These are phyloP conservation scores for Boletellus deceptivus DNA, from an alignment of 1,284 basidiomycete genomes.

Conservation along the genomic window DNA sequence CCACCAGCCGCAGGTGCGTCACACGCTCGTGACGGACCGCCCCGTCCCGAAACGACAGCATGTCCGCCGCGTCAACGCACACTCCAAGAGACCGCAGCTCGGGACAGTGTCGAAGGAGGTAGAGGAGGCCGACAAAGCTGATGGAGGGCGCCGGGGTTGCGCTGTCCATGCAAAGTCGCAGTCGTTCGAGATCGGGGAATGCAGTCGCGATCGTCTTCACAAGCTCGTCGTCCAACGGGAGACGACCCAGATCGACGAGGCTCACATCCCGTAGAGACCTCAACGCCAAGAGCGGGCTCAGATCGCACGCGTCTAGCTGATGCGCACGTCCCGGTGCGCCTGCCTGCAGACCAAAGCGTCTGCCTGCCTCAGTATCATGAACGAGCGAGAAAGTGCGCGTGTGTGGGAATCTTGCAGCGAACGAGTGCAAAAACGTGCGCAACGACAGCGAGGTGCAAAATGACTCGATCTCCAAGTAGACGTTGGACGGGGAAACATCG, in stretches of 20 bases:
- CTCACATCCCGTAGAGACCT: conserved; percentile 14
- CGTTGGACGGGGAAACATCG: conserved; percentile 7
- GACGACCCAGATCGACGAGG: conserved; percentile 17
- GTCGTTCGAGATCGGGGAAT: conserved; percentile 21
- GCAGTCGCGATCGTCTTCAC: conserved; percentile 16
- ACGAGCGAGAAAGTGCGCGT: conserved; percentile 23
- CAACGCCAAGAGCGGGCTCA: conserved; percentile 17
- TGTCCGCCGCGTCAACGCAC: conserved; percentile 12
- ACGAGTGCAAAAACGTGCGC: conserved; percentile 14
- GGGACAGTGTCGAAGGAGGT: conserved; percentile 19
- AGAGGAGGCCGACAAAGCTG: conserved; percentile 23
- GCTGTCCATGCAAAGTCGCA: conserved; percentile 6
- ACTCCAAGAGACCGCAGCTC: conserved; percentile 11
- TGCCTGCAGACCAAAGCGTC: conserved; percentile 22
- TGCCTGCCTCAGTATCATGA: conserved; percentile 17
- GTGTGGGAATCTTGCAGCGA: conserved; percentile 15
- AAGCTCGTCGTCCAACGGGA: conserved; percentile 16
- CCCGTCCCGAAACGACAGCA: conserved; percentile 16
- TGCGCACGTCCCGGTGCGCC: conserved; percentile 18
- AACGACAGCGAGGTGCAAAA: conserved; percentile 21
- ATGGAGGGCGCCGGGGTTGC: neutral
- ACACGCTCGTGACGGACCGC: conserved; percentile 12
- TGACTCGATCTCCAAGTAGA: conserved; percentile 22
- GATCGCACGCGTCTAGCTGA: conserved; percentile 7
- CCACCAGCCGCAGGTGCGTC: conserved; percentile 18